Evolutionary conservation across 495 filamentous ascomycete species (phyloP), one percentile per base, ranked within the genome.

Genomic region (Trichocladium antarcticum): DNA sequence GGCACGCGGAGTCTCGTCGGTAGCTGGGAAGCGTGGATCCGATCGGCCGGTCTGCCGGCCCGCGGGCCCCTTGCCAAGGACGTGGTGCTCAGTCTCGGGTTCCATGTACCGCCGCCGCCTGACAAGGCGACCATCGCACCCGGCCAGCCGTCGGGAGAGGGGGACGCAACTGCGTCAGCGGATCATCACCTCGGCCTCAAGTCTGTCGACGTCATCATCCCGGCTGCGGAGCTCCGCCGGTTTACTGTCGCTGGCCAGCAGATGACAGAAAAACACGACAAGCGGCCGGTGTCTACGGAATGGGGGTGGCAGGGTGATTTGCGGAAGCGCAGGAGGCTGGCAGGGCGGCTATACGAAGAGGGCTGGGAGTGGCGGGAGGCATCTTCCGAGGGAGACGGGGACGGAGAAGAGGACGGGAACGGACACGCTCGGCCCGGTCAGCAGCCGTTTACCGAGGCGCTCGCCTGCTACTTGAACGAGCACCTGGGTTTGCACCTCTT

Each of bases 341-440:
- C 70, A 0, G 70, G 68, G 0, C 56, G 58, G 11, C 41, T 62
- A 14, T 52, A 62, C 12, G 71, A 73, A 42, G 70, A 74, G 16
- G 71, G 70, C 0, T 74, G 71, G 71, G 64, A 60, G 15, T 74
- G 71, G 71, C 59, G 62, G 28, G n/a, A 24, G 6, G 40, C 45
- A 0, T 35, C 51, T 10, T n/a, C n/a, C n/a, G n/a, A n/a, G n/a
- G n/a, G n/a, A n/a, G n/a, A n/a, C n/a, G n/a, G n/a, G n/a, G n/a
- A n/a, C n/a, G n/a, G n/a, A n/a, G n/a, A n/a, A n/a, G 12, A 42
- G 14, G 49, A 56, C 1, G 51, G 29, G 0, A 6, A 7, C 1
- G 51, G 27, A 0, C 12, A 3, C 14, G 9, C n/a, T n/a, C n/a
- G 28, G 15, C 8, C 34, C 0, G 32, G 39, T 14, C 15, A 45